Evolutionary conservation across 371 early-diverging fungal genomes (phyloP).

Genomic region (Lichtheimia ramosa): DNA sequence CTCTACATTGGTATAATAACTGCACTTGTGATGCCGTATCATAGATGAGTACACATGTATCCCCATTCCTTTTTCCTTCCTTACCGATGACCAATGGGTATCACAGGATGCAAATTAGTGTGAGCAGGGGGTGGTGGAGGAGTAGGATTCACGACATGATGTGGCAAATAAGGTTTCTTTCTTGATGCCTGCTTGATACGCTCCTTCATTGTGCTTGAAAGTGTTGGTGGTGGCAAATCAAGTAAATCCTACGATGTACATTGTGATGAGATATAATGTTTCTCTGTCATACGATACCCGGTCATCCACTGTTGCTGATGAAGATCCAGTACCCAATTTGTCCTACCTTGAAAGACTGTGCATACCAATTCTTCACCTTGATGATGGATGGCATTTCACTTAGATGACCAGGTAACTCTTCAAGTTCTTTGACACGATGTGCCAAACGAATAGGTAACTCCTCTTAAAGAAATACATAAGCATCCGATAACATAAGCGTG

Average conservation of each 20-base stretch:
- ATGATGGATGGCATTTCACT: conserved; percentile 87
- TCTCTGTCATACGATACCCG: not conserved
- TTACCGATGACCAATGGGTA: conserved; percentile 37
- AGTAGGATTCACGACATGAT: conserved; percentile 69
- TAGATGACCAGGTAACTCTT: conserved; percentile 85
- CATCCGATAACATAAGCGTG: not conserved
- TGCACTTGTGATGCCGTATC: conserved; percentile 13
- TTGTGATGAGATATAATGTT: not conserved
- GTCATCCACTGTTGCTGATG: not conserved
- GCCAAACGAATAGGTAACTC: conserved; percentile 95
- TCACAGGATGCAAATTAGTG: conserved; percentile 16
- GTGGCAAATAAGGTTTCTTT: conserved; percentile 24
- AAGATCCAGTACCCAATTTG: not conserved
- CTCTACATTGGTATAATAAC: conserved; percentile 63
- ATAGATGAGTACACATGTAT: too few relatives aligned
- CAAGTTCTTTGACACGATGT: conserved; percentile 94
- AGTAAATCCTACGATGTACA: conserved; percentile 68
- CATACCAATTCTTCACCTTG: conserved; percentile 94
- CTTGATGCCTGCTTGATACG: conserved; percentile 17
- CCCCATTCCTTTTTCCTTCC: not conserved
- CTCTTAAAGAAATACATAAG: conserved; percentile 43
- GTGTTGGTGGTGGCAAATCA: conserved; percentile 63
- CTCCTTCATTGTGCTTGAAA: conserved; percentile 13
- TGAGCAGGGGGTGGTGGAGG: conserved; percentile 6
- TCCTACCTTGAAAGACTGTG: conserved; percentile 69